Evolutionary conservation across 2,329 filamentous ascomycete genomes (phyloP), one percentile per base, ranked within the genome.

Genomic region (Fusarium circinatum): DNA sequence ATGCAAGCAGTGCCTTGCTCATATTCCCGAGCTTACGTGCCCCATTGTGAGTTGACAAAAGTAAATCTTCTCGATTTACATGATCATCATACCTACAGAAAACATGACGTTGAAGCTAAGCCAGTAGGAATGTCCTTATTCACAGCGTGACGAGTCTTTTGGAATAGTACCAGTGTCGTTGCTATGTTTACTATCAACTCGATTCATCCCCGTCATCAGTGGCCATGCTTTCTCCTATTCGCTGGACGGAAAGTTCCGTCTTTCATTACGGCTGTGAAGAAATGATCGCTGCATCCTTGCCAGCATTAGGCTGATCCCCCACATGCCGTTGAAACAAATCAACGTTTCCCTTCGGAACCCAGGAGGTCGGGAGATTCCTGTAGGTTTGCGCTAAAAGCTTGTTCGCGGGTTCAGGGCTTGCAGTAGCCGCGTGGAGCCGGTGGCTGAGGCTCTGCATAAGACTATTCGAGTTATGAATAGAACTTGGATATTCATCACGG

Each of bases 401-500:
- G 15, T 28, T n/a, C 2, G 30, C 17, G 8, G 14, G 14, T n/a
- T 54, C 6, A 2, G 2, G 51, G 51, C 34, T 39, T 28, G 24
- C 34, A 55, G 34, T 18, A 41, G 24, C 51, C 12, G 20, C 51
- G 24, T 55, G 51, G 24, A 18, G 14, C 18, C 14, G 10, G 18
- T 26, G 34, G 36, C 20, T 55, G 51, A 54, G 32, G 24, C 24
- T 54, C 34, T 28, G 36, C 14, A 28, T 22, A 55, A 41, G 2
- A 11, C 11, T 41, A 6, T 55, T n/a, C 51, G 8, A 4, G 20
- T 28, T 41, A 18, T 41, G 51, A 41, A 55, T 18, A 41, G 11
- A 28, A 55, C 5, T 10, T 28, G 18, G 5, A 11, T 20, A 12
- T 12, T 5, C 1, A 0, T 8, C 9, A 9, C 8, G 13, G 10